Evolutionary conservation across 495 filamentous ascomycete genomes (phyloP).

Genomic region (Amniculicola lignicola): DNA sequence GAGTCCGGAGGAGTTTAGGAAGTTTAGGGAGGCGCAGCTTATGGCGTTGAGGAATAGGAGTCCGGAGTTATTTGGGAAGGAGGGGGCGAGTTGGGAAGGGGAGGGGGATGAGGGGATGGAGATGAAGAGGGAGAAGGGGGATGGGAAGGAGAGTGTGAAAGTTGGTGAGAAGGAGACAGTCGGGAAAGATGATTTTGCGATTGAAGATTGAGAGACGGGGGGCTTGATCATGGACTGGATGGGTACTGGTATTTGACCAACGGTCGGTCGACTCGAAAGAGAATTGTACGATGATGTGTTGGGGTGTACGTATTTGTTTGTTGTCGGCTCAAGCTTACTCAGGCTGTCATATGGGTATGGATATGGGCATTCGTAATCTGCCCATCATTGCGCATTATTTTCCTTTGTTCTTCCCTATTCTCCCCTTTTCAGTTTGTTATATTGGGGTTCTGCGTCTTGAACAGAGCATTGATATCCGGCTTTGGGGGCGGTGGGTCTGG

Average conservation of each 20-base stretch:
- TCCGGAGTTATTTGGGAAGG: neutral
- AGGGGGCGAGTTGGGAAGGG: neutral
- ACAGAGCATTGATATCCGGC: slow-evolving; percentile 3
- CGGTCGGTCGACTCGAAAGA: too few species aligned
- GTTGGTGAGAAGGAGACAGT: too few species aligned
- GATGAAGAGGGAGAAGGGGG: neutral
- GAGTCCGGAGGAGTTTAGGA: slow-evolving; percentile 32
- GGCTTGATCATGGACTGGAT: neutral
- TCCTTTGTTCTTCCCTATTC: neutral
- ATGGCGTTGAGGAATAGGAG: slow-evolving; percentile 28
- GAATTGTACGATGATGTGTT: neutral
- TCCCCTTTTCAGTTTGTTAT: neutral
- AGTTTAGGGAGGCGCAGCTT: slow-evolving; percentile 30
- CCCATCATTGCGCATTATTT: neutral
- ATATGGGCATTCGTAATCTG: neutral
- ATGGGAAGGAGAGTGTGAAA: too few species aligned
- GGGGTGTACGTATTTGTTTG: neutral
- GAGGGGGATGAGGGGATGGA: neutral
- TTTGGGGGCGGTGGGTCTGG: neutral
- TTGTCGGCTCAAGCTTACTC: neutral
- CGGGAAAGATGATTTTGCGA: slow-evolving; percentile 21
- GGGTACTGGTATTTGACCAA: too few species aligned
- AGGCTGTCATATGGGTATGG: too few species aligned
- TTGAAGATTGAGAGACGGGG: slow-evolving; percentile 18
- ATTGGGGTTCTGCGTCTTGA: neutral